Evolutionary conservation across 805 yeast genomes (phyloP).

Genomic region (Debaryomyces castellii): DNA sequence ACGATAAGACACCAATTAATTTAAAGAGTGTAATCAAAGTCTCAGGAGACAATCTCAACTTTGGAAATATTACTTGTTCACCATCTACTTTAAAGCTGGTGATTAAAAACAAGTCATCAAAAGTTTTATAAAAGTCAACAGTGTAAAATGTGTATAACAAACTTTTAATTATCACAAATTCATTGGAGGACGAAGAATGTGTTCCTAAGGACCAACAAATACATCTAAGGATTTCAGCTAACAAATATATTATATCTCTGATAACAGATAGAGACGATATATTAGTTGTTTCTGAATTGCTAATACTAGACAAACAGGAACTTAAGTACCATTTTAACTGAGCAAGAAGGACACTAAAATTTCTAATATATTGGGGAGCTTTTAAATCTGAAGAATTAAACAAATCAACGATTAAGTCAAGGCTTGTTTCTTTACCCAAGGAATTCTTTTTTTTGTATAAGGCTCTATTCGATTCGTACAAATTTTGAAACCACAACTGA

Average conservation of each 20-base stretch:
- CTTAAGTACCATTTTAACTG: slow-evolving; percentile 16
- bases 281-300: slow-evolving; percentile 6
- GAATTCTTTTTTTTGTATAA: slow-evolving; percentile 1
- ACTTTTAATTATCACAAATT: slow-evolving; percentile 18
- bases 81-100: slow-evolving; percentile 9
- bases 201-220: slow-evolving; percentile 15
- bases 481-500: slow-evolving; percentile 19
- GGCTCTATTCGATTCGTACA: slow-evolving; percentile 7
- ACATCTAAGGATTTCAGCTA: slow-evolving; percentile 24
- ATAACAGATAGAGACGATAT: slow-evolving; percentile 15
- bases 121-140: slow-evolving; percentile 18
- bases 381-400: not conserved
- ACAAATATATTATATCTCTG: slow-evolving; percentile 24
- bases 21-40: slow-evolving; percentile 24
- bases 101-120: slow-evolving; percentile 16
- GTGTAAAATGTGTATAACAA: slow-evolving; percentile 22
- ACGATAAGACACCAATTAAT: slow-evolving; percentile 23
- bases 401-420: not conserved
- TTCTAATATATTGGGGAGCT: not conserved
- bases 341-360: slow-evolving; percentile 10
- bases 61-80: slow-evolving; percentile 12
- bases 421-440: not conserved
- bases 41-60: slow-evolving; percentile 25
- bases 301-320: slow-evolving; percentile 12
- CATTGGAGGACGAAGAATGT: slow-evolving; percentile 13